These are phyloP conservation scores for Pestalotiopsis sp. DNA, from an alignment of 2,329 filamentous ascomycete species.

Conservation along the genomic window DNA sequence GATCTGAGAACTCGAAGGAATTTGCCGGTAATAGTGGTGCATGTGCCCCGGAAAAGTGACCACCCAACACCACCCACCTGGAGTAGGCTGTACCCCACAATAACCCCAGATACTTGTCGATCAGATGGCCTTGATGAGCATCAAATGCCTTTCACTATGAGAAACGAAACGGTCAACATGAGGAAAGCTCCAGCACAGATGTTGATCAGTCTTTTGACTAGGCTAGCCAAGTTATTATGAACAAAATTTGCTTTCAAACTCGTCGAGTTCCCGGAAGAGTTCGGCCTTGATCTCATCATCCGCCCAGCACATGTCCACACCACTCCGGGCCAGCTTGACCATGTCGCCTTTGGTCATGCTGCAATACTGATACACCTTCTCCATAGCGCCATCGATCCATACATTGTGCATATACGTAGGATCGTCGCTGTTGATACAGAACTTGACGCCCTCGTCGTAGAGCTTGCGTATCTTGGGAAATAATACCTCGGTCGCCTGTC, in stretches of 20 bases:
- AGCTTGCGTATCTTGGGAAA: slow-evolving; percentile 45
- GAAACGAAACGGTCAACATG: too few species aligned
- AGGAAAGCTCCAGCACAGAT: too few species aligned
- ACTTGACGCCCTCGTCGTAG: slow-evolving; percentile 42
- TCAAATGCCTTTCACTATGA: not conserved
- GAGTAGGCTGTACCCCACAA: too few species aligned
- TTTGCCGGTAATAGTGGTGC: too few species aligned
- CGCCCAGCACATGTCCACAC: slow-evolving; percentile 49
- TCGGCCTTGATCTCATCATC: slow-evolving; percentile 34
- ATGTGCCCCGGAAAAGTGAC: too few species aligned
- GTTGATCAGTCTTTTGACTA: too few species aligned
- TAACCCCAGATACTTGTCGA: not conserved
- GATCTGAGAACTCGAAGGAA: too few species aligned
- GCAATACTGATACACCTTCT: slow-evolving; percentile 42
- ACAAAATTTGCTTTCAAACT: not conserved
- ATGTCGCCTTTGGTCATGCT: slow-evolving; percentile 41
- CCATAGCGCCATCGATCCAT: slow-evolving; percentile 48
- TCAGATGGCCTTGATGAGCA: not conserved
- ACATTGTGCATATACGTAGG: slow-evolving; percentile 50
- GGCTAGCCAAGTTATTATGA: too few species aligned
- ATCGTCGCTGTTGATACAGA: slow-evolving; percentile 49
- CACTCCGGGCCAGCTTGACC: slow-evolving; percentile 39
- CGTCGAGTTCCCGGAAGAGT: slow-evolving; percentile 26
- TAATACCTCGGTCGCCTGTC: slow-evolving; percentile 40
- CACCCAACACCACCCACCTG: too few species aligned